A percentile compares a stretch with the other conserved stretches of the same genome.
Conservation (phyloP, 1,139 yeast genomes). For the Zygosaccharomyces sapae region DNA sequence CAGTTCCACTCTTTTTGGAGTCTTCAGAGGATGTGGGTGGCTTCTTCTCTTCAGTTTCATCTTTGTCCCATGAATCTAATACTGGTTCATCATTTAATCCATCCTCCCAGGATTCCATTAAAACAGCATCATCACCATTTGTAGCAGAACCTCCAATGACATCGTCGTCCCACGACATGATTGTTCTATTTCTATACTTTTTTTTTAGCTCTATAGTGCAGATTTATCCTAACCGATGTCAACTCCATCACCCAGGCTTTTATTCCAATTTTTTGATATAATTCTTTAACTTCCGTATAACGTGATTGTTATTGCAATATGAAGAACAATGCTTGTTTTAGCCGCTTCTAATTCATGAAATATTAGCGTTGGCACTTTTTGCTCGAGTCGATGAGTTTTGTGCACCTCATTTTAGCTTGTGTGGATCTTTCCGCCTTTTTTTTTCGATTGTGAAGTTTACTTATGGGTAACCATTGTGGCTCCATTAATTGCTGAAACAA, state of each 20-base stretch:
- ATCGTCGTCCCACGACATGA: constrained; percentile 67
- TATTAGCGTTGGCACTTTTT: neutral
- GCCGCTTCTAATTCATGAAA: neutral
- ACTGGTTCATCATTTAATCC: constrained; percentile 64
- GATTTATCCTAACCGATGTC: neutral
- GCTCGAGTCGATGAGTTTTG: neutral
- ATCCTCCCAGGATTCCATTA: constrained; percentile 78
- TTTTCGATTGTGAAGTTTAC: too few relatives aligned
- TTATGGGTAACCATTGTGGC: neutral
- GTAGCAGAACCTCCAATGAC: constrained; percentile 71
- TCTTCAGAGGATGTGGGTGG: constrained; percentile 43
- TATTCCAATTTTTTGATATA: neutral
- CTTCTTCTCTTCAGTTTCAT: constrained; percentile 46
- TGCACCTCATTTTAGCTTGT: neutral
- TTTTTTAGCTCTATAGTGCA: neutral
- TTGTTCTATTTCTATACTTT: neutral
- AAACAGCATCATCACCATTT: constrained; percentile 42
- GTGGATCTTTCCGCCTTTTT: neutral
- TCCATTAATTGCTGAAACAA: neutral
- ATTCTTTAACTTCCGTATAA: neutral
- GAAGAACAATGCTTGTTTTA: neutral
- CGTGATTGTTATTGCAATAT: neutral
- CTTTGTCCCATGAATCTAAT: constrained; percentile 87
- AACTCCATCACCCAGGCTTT: neutral
- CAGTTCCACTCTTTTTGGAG: constrained; percentile 40